Conservation (phyloP, 163 green algal species). For the Trebouxiophyceae sp. region DNA sequence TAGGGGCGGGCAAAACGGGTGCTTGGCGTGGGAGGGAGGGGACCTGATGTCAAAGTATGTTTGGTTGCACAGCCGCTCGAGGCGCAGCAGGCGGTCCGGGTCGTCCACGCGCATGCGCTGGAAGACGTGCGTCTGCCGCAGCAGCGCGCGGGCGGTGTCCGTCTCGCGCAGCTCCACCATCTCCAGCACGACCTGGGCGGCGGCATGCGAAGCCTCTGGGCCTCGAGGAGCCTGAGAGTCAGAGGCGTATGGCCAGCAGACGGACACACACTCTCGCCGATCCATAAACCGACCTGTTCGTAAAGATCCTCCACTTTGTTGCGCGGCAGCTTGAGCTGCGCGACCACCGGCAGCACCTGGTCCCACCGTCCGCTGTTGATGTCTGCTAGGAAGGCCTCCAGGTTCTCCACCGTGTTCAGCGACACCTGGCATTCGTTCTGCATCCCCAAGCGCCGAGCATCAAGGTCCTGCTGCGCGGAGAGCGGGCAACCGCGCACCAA, state of each 20-base stretch:
- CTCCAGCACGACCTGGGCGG: slow-evolving; percentile 83
- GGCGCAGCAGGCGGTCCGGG: slow-evolving; percentile 64
- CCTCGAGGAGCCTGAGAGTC: not conserved
- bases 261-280: too few species aligned
- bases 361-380: slow-evolving; percentile 89
- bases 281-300: slow-evolving; percentile 87
- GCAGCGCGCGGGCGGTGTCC: slow-evolving; percentile 82
- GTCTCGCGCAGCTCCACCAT: slow-evolving; percentile 90
- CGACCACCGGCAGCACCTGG: slow-evolving; percentile 76
- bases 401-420: slow-evolving; percentile 84
- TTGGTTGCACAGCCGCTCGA: slow-evolving; percentile 65
- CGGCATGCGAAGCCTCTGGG: not conserved
- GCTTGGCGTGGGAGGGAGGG: too few species aligned
- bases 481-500: not conserved
- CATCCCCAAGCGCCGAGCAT: too few species aligned
- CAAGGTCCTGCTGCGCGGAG: not conserved
- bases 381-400: slow-evolving; percentile 85
- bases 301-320: slow-evolving; percentile 89
- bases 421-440: slow-evolving; percentile 88
- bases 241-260: too few species aligned
- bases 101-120: slow-evolving; percentile 53
- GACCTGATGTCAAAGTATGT: slow-evolving; percentile 39
- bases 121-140: slow-evolving; percentile 68
- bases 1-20: too few species aligned
- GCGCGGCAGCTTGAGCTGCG: slow-evolving; percentile 78